Conservation (phyloP, 1,284 basidiomycete species). For the Ustilago tritici region DNA sequence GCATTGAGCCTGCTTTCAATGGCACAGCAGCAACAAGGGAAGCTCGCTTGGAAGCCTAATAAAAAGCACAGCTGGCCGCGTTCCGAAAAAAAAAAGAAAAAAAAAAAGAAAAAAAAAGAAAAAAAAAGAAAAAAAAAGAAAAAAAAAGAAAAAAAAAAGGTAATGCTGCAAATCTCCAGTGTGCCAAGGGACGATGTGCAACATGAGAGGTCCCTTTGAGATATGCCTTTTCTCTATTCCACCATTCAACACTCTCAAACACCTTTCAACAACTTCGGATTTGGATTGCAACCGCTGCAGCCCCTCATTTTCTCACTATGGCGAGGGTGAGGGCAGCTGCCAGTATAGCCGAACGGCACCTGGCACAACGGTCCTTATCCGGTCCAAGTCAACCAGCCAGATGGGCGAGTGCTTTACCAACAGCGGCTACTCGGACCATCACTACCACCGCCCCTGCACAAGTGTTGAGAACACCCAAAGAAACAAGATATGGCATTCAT, state of each 20-base stretch:
- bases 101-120: slow-evolving; percentile 6
- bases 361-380: slow-evolving; percentile 1
- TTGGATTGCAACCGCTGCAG: background rate
- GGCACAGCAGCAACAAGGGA: no score
- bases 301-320: slow-evolving; percentile 1
- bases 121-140: slow-evolving; percentile 6
- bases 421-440: slow-evolving; percentile 5
- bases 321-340: slow-evolving; percentile 15
- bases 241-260: background rate
- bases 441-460: background rate
- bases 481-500: slow-evolving; percentile 14
- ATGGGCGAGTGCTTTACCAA: background rate
- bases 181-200: slow-evolving; percentile 2
- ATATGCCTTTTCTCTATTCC: background rate
- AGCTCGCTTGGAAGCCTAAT: background rate
- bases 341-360: slow-evolving; percentile 10
- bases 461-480: slow-evolving; percentile 15
- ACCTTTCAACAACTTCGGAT: background rate
- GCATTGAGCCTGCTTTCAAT: no score
- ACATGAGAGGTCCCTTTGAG: background rate
- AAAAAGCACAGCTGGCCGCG: slow-evolving; percentile 4
- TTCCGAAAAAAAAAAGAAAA: slow-evolving; percentile 10
- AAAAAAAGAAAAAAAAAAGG: slow-evolving; percentile 6
- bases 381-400: background rate
- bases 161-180: slow-evolving; percentile 26